phyloP scores from a whole-genome alignment of 1,139 yeast species.

The Taphrina populina region DNA sequence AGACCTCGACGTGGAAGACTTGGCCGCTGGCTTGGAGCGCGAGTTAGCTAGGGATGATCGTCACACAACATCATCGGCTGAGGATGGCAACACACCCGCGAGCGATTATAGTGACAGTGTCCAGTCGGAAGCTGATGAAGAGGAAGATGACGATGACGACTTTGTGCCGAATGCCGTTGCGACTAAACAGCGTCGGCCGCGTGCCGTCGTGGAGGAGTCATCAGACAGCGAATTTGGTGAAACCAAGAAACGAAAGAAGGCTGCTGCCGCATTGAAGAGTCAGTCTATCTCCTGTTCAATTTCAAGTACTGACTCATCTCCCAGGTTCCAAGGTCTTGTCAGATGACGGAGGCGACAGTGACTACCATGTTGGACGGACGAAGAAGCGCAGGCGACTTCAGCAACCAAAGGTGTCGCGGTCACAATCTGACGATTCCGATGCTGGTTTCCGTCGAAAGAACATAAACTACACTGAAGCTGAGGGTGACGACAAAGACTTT shows the following conservation, averaged over 20 bases:
- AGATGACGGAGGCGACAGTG: slow-evolving; percentile 29
- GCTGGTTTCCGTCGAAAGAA: slow-evolving; percentile 10
- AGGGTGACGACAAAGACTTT: slow-evolving; percentile 19
- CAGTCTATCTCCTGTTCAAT: too few species aligned
- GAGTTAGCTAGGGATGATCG: slow-evolving; percentile 2
- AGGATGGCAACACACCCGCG: too few species aligned
- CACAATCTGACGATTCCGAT: slow-evolving; percentile 12
- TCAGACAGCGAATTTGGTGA: slow-evolving; percentile 17
- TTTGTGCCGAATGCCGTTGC: slow-evolving; percentile 12
- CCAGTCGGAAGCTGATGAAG: not conserved
- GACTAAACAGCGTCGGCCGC: slow-evolving; percentile 3
- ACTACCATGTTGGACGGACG: slow-evolving; percentile 14
- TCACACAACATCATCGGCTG: not conserved
- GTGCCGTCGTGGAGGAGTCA: slow-evolving; percentile 12
- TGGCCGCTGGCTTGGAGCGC: slow-evolving; percentile 21
- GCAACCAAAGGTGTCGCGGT: slow-evolving; percentile 3
- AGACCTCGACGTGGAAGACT: slow-evolving; percentile 4
- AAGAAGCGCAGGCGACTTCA: slow-evolving; percentile 21
- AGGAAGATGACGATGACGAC: slow-evolving; percentile 21
- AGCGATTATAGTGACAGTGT: slow-evolving; percentile 7
- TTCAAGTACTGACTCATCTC: not conserved
- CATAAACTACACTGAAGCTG: slow-evolving; percentile 28
- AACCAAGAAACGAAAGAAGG: slow-evolving; percentile 4
- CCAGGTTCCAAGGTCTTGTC: not conserved
- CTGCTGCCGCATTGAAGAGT: not conserved